Conservation (phyloP, 345 rosid genomes). For the sweet orange (Citrus sinensis) region DNA sequence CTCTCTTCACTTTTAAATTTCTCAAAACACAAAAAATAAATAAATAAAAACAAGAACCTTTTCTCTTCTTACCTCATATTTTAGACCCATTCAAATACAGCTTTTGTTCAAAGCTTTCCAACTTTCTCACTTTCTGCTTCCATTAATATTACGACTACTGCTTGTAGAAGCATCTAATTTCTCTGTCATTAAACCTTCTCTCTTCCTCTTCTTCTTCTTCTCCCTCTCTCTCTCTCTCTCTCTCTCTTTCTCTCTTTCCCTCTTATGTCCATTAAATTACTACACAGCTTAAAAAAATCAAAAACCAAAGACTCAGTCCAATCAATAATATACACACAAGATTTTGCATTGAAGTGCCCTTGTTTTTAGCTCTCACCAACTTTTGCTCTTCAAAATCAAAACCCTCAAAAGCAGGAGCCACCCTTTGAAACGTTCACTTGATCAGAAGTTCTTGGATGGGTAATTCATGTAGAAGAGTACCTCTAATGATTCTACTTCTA, state of each 20-base stretch:
- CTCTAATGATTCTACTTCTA: slow-evolving; percentile 4
- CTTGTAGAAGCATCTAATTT: slow-evolving; percentile 31
- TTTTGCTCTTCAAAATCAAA: slow-evolving; percentile 17
- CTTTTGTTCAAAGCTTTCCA: slow-evolving; percentile 9
- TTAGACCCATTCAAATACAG: slow-evolving; percentile 10
- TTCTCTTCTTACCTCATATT: neutral
- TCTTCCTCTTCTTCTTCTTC: slow-evolving; percentile 14
- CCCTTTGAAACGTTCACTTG: neutral
- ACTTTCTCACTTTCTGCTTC: slow-evolving; percentile 37
- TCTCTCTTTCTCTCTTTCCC: slow-evolving; percentile 7
- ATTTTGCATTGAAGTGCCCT: slow-evolving; percentile 10
- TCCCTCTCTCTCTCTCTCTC: slow-evolving; percentile 3
- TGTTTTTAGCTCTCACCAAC: slow-evolving; percentile 20
- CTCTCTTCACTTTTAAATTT: neutral
- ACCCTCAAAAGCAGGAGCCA: slow-evolving; percentile 1
- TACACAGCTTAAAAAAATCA: neutral
- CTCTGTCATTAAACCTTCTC: slow-evolving; percentile 12
- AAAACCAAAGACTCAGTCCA: slow-evolving; percentile 10
- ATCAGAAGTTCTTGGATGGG: slow-evolving; percentile 24
- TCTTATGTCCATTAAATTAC: neutral
- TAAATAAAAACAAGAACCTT: neutral
- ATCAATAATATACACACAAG: neutral
- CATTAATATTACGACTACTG: neutral
- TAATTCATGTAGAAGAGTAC: slow-evolving; percentile 28
- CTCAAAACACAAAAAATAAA: neutral